These are phyloP conservation scores for Russula virescens DNA, from an alignment of 768 basidiomycete genomes.

Conservation along the genomic window DNA sequence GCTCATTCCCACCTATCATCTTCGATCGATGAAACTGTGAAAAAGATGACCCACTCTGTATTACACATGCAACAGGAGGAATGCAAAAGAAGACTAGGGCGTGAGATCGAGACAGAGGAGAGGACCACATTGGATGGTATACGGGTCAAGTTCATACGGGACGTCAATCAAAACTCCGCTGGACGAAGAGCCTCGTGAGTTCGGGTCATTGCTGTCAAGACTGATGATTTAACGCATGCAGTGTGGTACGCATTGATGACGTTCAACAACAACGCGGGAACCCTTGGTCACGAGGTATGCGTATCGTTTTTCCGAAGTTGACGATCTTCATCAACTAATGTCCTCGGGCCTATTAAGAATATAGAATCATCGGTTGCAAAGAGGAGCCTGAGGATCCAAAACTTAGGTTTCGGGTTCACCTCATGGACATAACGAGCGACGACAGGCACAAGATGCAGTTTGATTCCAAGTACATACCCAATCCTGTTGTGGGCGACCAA, in stretches of 20 bases:
- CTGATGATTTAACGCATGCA: not conserved
- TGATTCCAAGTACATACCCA: conserved; percentile 4
- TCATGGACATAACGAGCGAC: not conserved
- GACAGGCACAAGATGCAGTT: conserved; percentile 4
- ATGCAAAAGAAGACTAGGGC: not conserved
- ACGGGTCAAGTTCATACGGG: not conserved
- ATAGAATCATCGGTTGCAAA: not conserved
- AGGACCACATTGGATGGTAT: not conserved
- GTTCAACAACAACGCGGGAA: not conserved
- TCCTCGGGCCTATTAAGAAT: not conserved
- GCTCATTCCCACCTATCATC: conserved; percentile 8
- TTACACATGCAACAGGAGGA: conserved; percentile 8
- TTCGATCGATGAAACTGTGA: not conserved
- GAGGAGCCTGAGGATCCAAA: not conserved
- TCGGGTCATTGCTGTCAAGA: not conserved
- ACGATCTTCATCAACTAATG: not conserved
- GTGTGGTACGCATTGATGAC: not conserved
- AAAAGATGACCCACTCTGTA: not conserved
- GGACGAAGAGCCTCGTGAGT: not conserved
- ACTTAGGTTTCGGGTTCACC: not conserved
- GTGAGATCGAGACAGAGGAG: not conserved
- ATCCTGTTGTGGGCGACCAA: not conserved
- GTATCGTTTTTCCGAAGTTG: too few species aligned
- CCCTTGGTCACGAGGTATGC: not conserved
- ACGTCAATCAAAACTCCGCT: not conserved